Base-by-base conservation (phyloP, 2,329 filamentous ascomycete genomes). In the Macrophomina pseudophaseolina region DNA sequence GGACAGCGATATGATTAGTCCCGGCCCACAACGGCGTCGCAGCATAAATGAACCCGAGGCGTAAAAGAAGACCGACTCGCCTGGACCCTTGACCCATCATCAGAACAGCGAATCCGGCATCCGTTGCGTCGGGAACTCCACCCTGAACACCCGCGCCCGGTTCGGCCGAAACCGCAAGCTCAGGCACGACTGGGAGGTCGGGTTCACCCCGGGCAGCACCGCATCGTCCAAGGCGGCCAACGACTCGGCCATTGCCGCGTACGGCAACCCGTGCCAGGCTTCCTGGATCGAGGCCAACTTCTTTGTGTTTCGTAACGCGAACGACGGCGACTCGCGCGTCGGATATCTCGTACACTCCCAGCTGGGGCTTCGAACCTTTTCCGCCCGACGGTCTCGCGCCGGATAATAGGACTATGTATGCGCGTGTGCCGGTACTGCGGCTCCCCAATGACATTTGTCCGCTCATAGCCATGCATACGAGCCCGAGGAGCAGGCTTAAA, bases 31-130 rank as follows among this genome's bases (percentile, higher is more conserved):
- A 38, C 35, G 6, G 3, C 7, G 7, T 7, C 11, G 11, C 35
- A 7, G 11, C 35, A 38, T 38, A 7, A 38, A 38, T 38, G 23
- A 23, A 23, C 23, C 23, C 23, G 1, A 2, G 23, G 23, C 23
- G 23, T 23, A 23, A 23, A 23, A 23, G 23, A 23, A 23, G 23
- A 23, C 23, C 23, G 23, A 23, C 23, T 23, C 23, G 23, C 23
- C 23, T 38, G 35, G 35, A 38, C 35, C 35, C 35, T 4, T 38
- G 35, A 38, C 6, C 35, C n/a, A 6, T 59, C 28, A 14, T 7
- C 46, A 56, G 53, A 40, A 7, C 4, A 40, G 28, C n/a, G 53
- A 56, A 11, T 62, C 48, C 40, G 35, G 28, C 56, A 32, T 62
- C 56, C 28, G 14, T 40, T 18, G 12, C 56, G 42, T 38, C 18